Base-by-base conservation (phyloP, 2,329 filamentous ascomycete species). In the Colletotrichum nymphaeae region DNA sequence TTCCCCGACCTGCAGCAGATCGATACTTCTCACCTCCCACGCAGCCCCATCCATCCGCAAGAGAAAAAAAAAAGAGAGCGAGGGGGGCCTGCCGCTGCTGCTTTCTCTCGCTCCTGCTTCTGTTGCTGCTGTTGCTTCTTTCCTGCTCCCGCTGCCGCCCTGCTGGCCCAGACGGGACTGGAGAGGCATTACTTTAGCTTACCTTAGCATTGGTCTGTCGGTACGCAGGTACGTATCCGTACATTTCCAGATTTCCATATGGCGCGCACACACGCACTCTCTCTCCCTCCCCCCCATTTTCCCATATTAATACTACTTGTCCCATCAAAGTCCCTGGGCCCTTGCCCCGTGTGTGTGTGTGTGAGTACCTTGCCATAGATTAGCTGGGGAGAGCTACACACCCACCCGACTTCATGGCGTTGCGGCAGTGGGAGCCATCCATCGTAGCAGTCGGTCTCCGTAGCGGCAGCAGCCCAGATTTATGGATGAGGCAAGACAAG, bases 31-130 rank as follows among this genome's bases (percentile, higher is more conserved):
- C 8, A 73, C 70, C 46, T 73, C 24, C 16, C 11, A 59, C 55
- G 66, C 49, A 67, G 72, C 63, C 72, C 72, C 72, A 72, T 67
- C 68, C 72, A 72, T 67, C 58, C 60, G 46, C 22, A 49, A 30
- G 53, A 63, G 26, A 53, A 32, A 42, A 42, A 58, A 63, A 62
- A 63, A 30, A 37, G 56, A 63, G 28, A 37, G 67, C 56, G 70
- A 69, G 67, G 58, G 60, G 42, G 42, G 42, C 42, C 42, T 49
- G 35, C 57, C 19, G 35, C 57, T 56, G 59, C 57, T 72, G 53
- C 22, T 67, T 46, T 26, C 35, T 67, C 42, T 49, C 42, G 24
- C 55, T 46, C 53, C 49, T 59, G 42, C 66, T 52, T 19, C 30
- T 73, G 49, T 58, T 67, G 46, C 58, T 67, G 53, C 37, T 28